Evolutionary conservation across 2,329 filamentous ascomycete species (phyloP), one percentile per base, ranked within the genome.

Genomic region (Bertia moriformis): DNA sequence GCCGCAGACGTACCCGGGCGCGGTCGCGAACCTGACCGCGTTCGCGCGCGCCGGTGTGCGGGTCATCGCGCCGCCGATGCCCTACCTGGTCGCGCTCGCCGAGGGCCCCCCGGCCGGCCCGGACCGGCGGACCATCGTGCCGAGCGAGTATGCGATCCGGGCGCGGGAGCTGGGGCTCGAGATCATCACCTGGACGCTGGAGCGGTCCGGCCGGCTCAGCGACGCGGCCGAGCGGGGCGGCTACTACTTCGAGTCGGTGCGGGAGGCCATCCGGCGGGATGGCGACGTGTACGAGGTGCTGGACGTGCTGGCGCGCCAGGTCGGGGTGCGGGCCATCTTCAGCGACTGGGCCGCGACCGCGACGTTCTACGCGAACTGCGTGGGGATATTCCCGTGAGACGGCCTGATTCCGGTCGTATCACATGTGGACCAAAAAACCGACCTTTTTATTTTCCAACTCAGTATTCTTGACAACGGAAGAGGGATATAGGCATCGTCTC

Each of bases 281-380:
- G 78, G 79, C 2, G 76, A 83, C 44, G 67, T 78, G 49, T 83
- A 71, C 49, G 69, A 65, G 18, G 62, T 83, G n/a, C 52, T 84
- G 27, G 69, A 84, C 46, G 74, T 80, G 1, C 57, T 85, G 42
- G 69, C 63, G 2, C 61, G 66, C 45, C 58, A 83, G 47, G 69
- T 83, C 7, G 69, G 70, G 1, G 70, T 80, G 13, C 55, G 60
- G 19, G 75, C 65, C 3, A 65, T 84, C 44, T 84, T 84, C 48
- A 69, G 70, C 3, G 80, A 84, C 52, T 84, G 79, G 80, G 69
- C 71, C 14, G 71, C 73, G 10, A 80, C 78, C 0, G 68, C 73
- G 4, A 80, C 76, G 0, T 83, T 78, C 46, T 84, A 81, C 55
- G 79, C 78, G 45, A 84, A 81, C 49, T 84, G 79, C 57, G 74